Evolutionary conservation across 495 filamentous ascomycete genomes (phyloP), one percentile per base, ranked within the genome.

Genomic region (Hypoxylon perforatum): DNA sequence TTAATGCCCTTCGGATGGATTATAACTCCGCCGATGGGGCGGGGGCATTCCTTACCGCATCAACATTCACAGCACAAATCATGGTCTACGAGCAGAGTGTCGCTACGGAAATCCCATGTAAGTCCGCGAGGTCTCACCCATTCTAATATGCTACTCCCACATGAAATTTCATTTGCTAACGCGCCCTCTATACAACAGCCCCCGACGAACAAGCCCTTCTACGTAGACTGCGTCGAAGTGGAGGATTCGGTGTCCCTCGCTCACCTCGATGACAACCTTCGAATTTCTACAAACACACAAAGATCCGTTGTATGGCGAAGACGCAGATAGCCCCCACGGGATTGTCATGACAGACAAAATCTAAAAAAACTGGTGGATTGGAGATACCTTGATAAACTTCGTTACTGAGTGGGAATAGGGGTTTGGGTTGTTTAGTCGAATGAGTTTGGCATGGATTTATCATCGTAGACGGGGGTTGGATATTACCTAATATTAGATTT

Each of bases 1-100:
- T 69, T 11, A 69, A 19, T 22, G 66, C 66, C 18, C 36, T 65
- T 25, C 61, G 61, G 3, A 69, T 69, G 66, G 66, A 69, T 36
- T 69, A 69, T 14, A 42, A 22, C 12, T 61, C 66, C 0, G 52
- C 66, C 10, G 66, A 65, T 12, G 66, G 66, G 0, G 56, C 61
- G 1, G 51, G 41, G 30, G 66, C 58, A 11, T 19, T 69, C 12
- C 56, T 69, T 11, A 52, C 66, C 6, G 57, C 38, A 0, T 69
- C 66, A 2, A 65, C 61, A 2, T 61, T 28, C 2, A 61, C 66
- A 2, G 49, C 45, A 0, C 61, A 65, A 6, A 57, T 69, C 12
- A 61, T 53, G 8, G 61, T 42, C 1, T 69, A 69, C 21, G 66
- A 69, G 10, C 44, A 69, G 23, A 64, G 66, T 22, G 66, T 69